phyloP scores from a whole-genome alignment of 441 rosid species.

The Arabidopsis hybrid region DNA sequence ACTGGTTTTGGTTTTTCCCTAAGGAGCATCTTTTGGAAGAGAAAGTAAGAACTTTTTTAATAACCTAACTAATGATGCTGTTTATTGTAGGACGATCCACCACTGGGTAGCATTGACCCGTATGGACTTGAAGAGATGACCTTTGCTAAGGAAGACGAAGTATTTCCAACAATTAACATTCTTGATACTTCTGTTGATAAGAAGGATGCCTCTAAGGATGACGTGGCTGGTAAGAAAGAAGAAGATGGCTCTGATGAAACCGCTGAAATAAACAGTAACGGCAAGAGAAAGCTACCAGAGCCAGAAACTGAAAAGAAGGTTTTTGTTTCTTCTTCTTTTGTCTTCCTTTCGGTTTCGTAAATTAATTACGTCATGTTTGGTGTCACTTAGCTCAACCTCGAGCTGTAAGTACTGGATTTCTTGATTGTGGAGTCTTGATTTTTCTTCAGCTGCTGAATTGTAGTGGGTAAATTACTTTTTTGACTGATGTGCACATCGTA shows the following conservation, averaged over 20 bases:
- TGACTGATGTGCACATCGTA: background rate
- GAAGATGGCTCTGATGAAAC: constrained; percentile 51
- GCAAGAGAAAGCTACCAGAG: constrained; percentile 78
- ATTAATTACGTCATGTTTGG: background rate
- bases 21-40: too few species aligned
- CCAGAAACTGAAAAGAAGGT: constrained; percentile 68
- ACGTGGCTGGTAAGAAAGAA: constrained; percentile 52
- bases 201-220: constrained; percentile 48
- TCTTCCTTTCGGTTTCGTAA: constrained; percentile 4
- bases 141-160: constrained; percentile 78
- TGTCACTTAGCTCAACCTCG: constrained; percentile 2
- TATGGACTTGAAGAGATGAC: constrained; percentile 89
- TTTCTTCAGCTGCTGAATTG: constrained; percentile 11
- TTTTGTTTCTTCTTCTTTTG: constrained; percentile 13
- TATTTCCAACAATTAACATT: constrained; percentile 54
- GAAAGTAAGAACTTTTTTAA: background rate
- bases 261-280: constrained; percentile 51
- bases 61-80: constrained; percentile 27
- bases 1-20: too few species aligned
- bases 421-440: constrained; percentile 12
- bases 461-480: constrained; percentile 3
- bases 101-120: constrained; percentile 44
- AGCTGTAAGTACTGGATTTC: background rate
- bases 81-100: constrained; percentile 55
- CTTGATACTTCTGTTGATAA: constrained; percentile 51